Conservation (phyloP, 345 rosid species). For the Bruguiera gymnorhiza region DNA sequence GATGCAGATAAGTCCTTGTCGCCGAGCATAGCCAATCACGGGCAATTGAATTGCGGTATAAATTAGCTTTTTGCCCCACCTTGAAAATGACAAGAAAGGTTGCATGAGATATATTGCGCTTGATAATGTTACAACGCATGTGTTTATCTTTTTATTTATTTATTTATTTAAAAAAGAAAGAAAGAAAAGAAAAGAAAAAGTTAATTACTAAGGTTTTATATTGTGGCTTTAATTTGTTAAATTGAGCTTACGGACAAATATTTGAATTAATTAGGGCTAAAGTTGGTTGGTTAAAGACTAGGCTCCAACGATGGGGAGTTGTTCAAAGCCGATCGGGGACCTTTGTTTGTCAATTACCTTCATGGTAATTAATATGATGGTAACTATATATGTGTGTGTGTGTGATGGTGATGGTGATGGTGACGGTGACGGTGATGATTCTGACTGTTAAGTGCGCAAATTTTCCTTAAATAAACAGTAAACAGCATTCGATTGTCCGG, state of each 20-base stretch:
- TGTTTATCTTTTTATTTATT: too few relatives aligned
- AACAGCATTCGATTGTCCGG: too few relatives aligned
- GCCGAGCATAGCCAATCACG: neutral
- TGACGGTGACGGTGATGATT: neutral
- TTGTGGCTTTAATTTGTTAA: neutral
- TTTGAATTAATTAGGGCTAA: too few relatives aligned
- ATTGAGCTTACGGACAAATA: too few relatives aligned
- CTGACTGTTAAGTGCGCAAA: neutral
- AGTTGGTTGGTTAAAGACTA: conserved; percentile 1
- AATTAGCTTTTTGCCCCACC: conserved; percentile 2
- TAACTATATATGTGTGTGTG: neutral
- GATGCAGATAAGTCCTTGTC: neutral
- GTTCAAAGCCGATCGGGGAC: neutral
- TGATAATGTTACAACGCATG: too few relatives aligned
- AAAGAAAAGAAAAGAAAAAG: neutral
- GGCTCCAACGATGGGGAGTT: neutral
- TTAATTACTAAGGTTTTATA: neutral
- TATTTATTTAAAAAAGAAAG: too few relatives aligned
- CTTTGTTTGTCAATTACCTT: neutral
- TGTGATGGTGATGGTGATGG: neutral
- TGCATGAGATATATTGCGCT: too few relatives aligned
- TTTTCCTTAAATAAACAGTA: too few relatives aligned
- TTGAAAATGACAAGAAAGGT: conserved; percentile 3
- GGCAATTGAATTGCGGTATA: neutral
- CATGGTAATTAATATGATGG: neutral